Base-by-base conservation (phyloP, 306 rosid species). In the Leucaena leucocephala region DNA sequence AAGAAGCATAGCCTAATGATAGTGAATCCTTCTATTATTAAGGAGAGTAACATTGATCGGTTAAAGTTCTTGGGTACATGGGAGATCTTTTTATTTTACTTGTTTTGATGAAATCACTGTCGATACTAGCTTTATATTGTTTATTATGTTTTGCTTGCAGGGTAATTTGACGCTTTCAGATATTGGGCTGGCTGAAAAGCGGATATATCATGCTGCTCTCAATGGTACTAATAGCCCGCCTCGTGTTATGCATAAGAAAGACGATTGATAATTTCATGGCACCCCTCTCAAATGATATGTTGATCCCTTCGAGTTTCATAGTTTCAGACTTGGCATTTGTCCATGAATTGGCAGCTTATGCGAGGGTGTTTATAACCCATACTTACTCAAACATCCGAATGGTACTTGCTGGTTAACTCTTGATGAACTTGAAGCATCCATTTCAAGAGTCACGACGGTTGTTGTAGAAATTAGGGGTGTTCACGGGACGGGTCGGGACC, bases 121-220 rank as follows among this genome's bases (percentile, higher is more conserved):
- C 27, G 61, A 21, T 62, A 15, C 17, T 57, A 36, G 79, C 48
- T n/a, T 76, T 67, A 45, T 62, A 36, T 65, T 71, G 76, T 63
- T 38, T 71, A 61, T 67, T 15, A 39, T 81, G 70, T 79, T 55
- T 76, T 75, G 69, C n/a, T 45, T 72, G 88, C 89, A 94, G 98
- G 97, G 98, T 45, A 80, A 88, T 84, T 81, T 94, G 90, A 76
- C 45, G 67, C 85, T 83, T 52, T 86, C 97, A 38, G 95, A 94
- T 80, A 78, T 89, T 68, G 97, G 97, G 74, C 89, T 94, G 35
- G 82, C 93, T 36, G 98, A 94, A 87, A 94, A 94, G 90, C 86
- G 98, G 85, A 83, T 91, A 6, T 94, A 94, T 82, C 97, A 78
- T 55, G 90, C 93, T 81, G 91, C 94, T 71, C 91, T 92, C 85